phyloP scores from a whole-genome alignment of 805 yeast genomes.

The Nakazawaea wickerhamii region DNA sequence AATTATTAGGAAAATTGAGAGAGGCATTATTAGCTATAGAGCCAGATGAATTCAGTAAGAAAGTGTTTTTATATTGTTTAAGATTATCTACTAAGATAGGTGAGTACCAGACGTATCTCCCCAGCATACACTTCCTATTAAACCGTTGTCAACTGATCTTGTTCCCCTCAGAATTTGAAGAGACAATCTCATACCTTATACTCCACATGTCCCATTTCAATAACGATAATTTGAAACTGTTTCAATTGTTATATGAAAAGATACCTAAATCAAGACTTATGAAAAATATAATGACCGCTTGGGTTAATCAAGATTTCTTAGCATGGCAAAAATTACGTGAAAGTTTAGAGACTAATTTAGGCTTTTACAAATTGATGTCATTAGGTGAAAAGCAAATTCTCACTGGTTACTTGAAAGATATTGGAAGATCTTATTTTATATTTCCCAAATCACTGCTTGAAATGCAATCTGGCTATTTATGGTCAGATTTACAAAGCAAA shows the following conservation, averaged over 20 bases:
- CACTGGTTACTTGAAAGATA: slow-evolving; percentile 26
- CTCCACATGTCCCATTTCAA: slow-evolving; percentile 42
- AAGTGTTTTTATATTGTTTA: slow-evolving; percentile 45
- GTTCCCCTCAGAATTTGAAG: slow-evolving; percentile 28
- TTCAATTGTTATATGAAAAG: slow-evolving; percentile 26
- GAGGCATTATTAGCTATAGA: slow-evolving; percentile 43
- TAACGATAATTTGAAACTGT: slow-evolving; percentile 27
- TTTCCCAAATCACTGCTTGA: slow-evolving; percentile 24
- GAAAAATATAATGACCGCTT: slow-evolving; percentile 19
- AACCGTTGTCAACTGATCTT: slow-evolving; percentile 20
- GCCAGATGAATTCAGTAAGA: slow-evolving; percentile 33
- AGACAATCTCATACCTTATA: slow-evolving; percentile 35
- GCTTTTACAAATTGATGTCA: slow-evolving; percentile 31
- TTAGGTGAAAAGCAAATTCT: slow-evolving; percentile 34
- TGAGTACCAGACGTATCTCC: slow-evolving; percentile 49
- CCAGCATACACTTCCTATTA: slow-evolving; percentile 42
- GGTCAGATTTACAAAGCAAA: slow-evolving; percentile 19
- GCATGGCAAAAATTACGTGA: slow-evolving; percentile 26
- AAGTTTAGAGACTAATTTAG: slow-evolving; percentile 14
- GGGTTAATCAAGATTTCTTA: slow-evolving; percentile 27
- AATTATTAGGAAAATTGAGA: slow-evolving; percentile 38
- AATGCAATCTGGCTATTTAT: slow-evolving; percentile 25
- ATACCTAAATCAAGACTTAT: slow-evolving; percentile 18
- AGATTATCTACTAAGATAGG: slow-evolving; percentile 39
- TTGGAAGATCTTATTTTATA: slow-evolving; percentile 36